Percentiles rank a stretch among this genome's conserved stretches.
These are phyloP conservation scores for Hyaloscypha finlandica DNA, from an alignment of 495 filamentous ascomycete genomes.

Conservation along the genomic window DNA sequence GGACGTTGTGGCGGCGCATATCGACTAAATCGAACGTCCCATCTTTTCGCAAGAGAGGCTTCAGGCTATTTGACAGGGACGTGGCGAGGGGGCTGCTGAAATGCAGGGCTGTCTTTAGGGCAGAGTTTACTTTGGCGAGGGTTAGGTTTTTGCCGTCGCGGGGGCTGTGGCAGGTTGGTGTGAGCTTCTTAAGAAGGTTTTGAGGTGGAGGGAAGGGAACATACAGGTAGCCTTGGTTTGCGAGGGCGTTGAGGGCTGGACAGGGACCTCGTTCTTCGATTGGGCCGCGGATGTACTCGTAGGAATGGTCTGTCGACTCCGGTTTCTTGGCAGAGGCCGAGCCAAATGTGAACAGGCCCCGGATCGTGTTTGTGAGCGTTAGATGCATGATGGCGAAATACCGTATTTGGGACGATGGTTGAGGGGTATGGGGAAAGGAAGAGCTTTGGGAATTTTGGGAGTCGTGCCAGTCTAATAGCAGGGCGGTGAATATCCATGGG, in stretches of 20 bases:
- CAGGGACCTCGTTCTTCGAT: slow-evolving; percentile 34
- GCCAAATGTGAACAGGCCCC: slow-evolving; percentile 9
- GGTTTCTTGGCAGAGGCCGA: neutral
- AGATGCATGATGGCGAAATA: slow-evolving; percentile 12
- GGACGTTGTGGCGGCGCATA: slow-evolving; percentile 37
- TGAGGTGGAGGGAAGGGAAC: slow-evolving; percentile 5
- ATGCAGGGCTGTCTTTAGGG: slow-evolving; percentile 36
- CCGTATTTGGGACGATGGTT: too few species aligned
- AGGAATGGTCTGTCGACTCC: slow-evolving; percentile 30
- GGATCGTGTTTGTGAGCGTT: slow-evolving; percentile 15
- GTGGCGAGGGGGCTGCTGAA: slow-evolving; percentile 30
- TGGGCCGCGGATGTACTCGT: slow-evolving; percentile 32
- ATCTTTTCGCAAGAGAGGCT: slow-evolving; percentile 31
- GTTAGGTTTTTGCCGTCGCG: slow-evolving; percentile 42
- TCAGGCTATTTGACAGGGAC: slow-evolving; percentile 33
- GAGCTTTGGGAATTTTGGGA: too few species aligned
- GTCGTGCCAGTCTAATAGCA: too few species aligned
- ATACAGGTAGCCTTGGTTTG: slow-evolving; percentile 37
- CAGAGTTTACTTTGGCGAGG: slow-evolving; percentile 32
- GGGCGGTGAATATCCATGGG: too few species aligned
- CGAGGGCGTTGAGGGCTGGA: slow-evolving; percentile 34
- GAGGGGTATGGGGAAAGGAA: too few species aligned
- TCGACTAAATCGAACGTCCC: slow-evolving; percentile 40
- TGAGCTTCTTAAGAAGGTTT: slow-evolving; percentile 14
- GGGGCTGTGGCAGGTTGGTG: slow-evolving; percentile 28